A percentile compares a stretch with the other conserved stretches of the same genome.
phyloP scores from a whole-genome alignment of 2,329 filamentous ascomycete genomes.

The Penicillium occitanis region DNA sequence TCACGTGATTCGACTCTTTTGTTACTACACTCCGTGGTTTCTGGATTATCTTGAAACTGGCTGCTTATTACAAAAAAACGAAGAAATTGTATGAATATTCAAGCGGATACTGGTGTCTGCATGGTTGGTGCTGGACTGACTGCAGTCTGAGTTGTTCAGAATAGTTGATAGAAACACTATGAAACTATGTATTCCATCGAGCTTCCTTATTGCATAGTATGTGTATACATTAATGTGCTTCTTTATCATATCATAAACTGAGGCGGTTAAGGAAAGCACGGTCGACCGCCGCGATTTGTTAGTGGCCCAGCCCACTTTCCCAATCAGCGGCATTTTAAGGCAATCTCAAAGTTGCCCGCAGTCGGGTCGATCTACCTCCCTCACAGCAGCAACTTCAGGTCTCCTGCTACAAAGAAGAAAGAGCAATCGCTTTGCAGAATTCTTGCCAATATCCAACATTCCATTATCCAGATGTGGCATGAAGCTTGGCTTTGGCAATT shows the following conservation, averaged over 20 bases:
- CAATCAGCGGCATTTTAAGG: not conserved
- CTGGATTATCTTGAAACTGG: not conserved
- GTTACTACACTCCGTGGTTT: not conserved
- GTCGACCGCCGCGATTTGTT: not conserved
- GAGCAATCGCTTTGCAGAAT: not conserved
- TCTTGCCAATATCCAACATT: not conserved
- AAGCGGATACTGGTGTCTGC: not conserved
- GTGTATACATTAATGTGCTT: not conserved
- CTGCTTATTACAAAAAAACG: not conserved
- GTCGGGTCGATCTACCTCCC: not conserved
- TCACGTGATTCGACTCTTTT: not conserved
- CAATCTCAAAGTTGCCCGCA: slow-evolving; percentile 9
- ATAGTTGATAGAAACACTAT: not conserved
- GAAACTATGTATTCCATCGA: not conserved
- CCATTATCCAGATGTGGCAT: slow-evolving; percentile 37
- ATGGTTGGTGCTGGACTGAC: not conserved
- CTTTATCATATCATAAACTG: not conserved
- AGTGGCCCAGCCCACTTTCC: slow-evolving; percentile 12
- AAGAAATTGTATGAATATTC: slow-evolving; percentile 5
- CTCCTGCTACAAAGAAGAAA: not conserved
- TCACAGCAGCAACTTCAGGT: not conserved
- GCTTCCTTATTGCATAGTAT: not conserved
- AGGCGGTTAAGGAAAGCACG: not conserved
- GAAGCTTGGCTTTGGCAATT: slow-evolving; percentile 37
- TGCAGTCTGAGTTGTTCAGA: not conserved